A percentile compares a stretch with the other conserved stretches of the same genome.
Evolutionary conservation across 495 filamentous ascomycete genomes (phyloP).

Genomic region (Staphylotrichum tortipilum): DNA sequence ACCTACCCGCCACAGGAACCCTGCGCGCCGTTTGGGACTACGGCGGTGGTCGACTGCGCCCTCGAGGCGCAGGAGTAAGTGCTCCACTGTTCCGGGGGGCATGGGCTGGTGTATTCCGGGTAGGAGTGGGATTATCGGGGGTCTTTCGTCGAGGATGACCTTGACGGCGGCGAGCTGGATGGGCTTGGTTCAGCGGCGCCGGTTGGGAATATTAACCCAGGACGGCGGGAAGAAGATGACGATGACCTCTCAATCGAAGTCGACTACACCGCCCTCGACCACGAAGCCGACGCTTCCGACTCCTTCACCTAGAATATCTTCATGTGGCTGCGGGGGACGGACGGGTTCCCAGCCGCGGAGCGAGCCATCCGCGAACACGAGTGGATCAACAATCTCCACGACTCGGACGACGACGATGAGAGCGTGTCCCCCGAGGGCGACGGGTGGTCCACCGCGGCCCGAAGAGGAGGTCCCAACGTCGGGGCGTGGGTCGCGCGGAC

Average conservation of each 20-base stretch:
- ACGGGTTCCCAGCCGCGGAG: not conserved
- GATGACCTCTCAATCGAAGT: too few species aligned
- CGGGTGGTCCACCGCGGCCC: not conserved
- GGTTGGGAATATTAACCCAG: too few species aligned
- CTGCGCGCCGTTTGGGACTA: not conserved
- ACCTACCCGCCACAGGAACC: not conserved
- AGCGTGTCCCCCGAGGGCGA: not conserved
- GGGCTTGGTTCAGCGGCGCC: too few species aligned
- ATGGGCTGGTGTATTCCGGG: not conserved
- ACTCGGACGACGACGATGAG: constrained; percentile 4
- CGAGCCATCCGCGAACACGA: constrained; percentile 3
- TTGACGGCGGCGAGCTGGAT: too few species aligned
- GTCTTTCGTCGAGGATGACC: too few species aligned
- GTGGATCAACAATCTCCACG: constrained; percentile 5
- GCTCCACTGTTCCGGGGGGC: not conserved
- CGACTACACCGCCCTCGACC: not conserved
- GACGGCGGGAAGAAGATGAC: too few species aligned
- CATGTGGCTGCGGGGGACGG: not conserved
- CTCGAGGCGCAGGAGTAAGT: not conserved
- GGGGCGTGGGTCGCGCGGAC: not conserved
- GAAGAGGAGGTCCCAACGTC: not conserved
- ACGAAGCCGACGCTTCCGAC: not conserved
- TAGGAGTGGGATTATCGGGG: not conserved
- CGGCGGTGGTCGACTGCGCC: not conserved
- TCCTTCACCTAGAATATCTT: not conserved